phyloP scores from a whole-genome alignment of 352 stramenopile species.

The Pythium coloratum region DNA sequence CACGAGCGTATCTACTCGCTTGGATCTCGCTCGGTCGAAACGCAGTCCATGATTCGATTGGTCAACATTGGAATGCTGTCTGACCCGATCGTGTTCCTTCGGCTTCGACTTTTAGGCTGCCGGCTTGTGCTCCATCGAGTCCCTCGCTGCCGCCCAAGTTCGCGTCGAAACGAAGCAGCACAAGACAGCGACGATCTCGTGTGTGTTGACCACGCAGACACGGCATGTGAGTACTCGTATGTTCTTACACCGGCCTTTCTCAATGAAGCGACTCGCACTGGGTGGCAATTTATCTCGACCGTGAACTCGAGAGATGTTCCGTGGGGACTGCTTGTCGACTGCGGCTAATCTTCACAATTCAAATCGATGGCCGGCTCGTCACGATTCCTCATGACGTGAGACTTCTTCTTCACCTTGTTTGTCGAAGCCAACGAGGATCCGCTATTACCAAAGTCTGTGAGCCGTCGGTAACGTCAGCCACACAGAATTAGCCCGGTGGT shows the following conservation, averaged over 20 bases:
- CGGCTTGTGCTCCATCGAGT: not conserved
- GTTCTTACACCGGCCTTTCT: not conserved
- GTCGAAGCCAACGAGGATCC: too few relatives aligned
- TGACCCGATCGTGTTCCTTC: not conserved
- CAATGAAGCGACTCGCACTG: not conserved
- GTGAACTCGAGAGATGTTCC: not conserved
- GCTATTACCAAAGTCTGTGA: too few relatives aligned
- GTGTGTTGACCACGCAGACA: not conserved
- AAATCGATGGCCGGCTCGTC: too few relatives aligned
- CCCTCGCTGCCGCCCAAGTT: too few relatives aligned
- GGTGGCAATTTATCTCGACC: not conserved
- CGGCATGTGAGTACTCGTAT: not conserved
- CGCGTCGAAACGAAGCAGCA: too few relatives aligned
- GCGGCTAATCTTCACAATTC: not conserved
- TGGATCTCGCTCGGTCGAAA: not conserved
- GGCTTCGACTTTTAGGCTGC: not conserved
- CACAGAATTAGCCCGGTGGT: too few relatives aligned
- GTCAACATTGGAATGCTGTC: constrained; percentile 8
- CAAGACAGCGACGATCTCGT: not conserved
- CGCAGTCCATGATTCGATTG: constrained; percentile 1
- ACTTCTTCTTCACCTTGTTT: too few relatives aligned
- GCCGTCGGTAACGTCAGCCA: too few relatives aligned
- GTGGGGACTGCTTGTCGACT: not conserved
- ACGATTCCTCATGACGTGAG: too few relatives aligned
- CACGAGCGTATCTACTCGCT: constrained; percentile 8